These are phyloP conservation scores for Exophiala sp. DNA, from an alignment of 2,329 filamentous ascomycete genomes.

Conservation along the genomic window DNA sequence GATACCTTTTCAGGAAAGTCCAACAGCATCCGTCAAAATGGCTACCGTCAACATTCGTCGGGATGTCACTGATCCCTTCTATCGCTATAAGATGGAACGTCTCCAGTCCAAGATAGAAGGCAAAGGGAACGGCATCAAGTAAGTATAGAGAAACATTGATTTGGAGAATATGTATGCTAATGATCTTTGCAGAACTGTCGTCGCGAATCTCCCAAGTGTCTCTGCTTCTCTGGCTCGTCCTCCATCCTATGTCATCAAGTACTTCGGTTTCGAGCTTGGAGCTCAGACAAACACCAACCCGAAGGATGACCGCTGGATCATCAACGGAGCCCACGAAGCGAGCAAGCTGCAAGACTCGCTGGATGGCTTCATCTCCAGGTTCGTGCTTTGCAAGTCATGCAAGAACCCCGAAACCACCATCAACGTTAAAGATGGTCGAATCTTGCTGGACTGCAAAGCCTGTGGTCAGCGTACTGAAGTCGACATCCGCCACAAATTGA, in stretches of 20 bases:
- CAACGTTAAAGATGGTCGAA: conserved; percentile 86
- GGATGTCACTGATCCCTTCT: conserved; percentile 97
- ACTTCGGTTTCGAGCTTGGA: conserved; percentile 97
- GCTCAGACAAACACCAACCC: conserved; percentile 98
- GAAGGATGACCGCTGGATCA: conserved; percentile 98
- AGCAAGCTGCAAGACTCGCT: conserved; percentile 96
- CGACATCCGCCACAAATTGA: conserved; percentile 89
- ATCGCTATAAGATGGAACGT: conserved; percentile 99
- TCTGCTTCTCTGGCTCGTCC: conserved; percentile 87
- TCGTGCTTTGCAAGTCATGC: conserved; percentile 99
- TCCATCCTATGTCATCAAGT: conserved; percentile 96
- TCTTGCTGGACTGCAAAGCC: conserved; percentile 95
- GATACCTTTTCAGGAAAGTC: conserved; percentile 1
- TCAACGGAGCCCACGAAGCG: conserved; percentile 96
- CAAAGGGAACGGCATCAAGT: conserved; percentile 98
- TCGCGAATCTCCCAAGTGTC: conserved; percentile 93
- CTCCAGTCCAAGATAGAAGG: conserved; percentile 99
- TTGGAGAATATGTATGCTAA: conserved; percentile 3
- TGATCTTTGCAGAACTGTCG: conserved; percentile 55
- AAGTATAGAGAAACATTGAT: background rate
- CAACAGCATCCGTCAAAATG: conserved; percentile 61
- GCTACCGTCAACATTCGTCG: conserved; percentile 71
- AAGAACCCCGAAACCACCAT: conserved; percentile 99
- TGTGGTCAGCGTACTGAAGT: conserved; percentile 91
- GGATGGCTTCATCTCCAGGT: conserved; percentile 96